Conservation (phyloP, 116 monocot species). For the Posidonia oceanica region DNA sequence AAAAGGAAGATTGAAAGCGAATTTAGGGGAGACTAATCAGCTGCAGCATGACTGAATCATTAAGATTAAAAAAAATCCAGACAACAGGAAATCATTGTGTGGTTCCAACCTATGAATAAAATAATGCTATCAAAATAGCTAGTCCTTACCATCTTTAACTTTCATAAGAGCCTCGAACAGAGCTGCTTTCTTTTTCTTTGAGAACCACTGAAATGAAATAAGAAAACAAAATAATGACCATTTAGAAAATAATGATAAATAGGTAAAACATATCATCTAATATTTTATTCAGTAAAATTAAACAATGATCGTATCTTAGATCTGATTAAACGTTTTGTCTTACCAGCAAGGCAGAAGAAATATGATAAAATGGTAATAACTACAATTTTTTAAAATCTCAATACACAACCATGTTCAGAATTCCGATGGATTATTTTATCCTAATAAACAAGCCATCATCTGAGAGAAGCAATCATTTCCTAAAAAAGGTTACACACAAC, state of each 20-base stretch:
- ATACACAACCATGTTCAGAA: too few species aligned
- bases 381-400: too few species aligned
- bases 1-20: neutral
- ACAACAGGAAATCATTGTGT: neutral
- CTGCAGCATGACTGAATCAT: neutral
- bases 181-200: constrained; percentile 24
- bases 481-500: too few species aligned
- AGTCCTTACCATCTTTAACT: constrained; percentile 51
- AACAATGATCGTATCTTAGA: too few species aligned
- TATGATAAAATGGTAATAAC: too few species aligned
- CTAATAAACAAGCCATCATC: too few species aligned
- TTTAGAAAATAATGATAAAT: neutral
- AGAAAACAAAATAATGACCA: neutral
- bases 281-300: too few species aligned
- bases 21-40: neutral
- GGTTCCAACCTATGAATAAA: neutral
- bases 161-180: constrained; percentile 38
- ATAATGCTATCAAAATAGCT: neutral
- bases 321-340: too few species aligned
- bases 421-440: too few species aligned
- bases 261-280: too few species aligned
- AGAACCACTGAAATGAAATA: constrained; percentile 20
- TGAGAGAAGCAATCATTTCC: too few species aligned
- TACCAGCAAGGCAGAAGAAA: too few species aligned
- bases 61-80: neutral